Base-by-base conservation (phyloP, 73 alveolate genomes). In the Tetrahymena thermophila region DNA sequence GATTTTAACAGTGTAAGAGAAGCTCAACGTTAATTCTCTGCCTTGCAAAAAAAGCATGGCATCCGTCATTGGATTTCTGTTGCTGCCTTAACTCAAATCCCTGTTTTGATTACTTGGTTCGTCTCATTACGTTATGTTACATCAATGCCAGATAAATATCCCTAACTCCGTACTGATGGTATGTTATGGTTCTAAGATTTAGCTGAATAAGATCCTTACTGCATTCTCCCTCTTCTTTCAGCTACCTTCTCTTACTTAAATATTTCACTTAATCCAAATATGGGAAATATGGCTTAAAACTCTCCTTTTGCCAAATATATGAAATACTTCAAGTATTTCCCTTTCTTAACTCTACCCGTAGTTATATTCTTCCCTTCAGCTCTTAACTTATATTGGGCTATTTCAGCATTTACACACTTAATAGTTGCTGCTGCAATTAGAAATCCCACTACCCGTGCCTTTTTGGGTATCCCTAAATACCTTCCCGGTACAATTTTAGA, bases 331-430 rank as follows among this genome's bases (percentile, higher is more conserved):
- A 97, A 95, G 55, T 93, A 97, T 84, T 43, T 97, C 37, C 98
- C 99, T 40, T 94, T 98, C 37, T 42, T 97, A 28, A 94, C 99
- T 19, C 96, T 98, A 28, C 99, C 99, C 35, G 96, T 98, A 43
- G 97, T 98, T 97, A 97, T 96, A 95, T 97, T 98, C 35, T 98
- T 98, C 97, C 99, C 99, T n/a, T 97, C 98, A 35, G 98, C 99
- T 13, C 95, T 98, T 55, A 98, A 97, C 85, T 55, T 98, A 11
- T 97, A 98, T 96, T 98, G 99, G 99, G 96, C 96, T 84, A 93
- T 97, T 11, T 93, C 98, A 25, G 96, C 98, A 1, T 34, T 96
- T 21, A 94, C 96, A 85, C 98, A 98, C 28, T 85, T 98, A 85
- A 58, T 94, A 16, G 95, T 97, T 25, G 85, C 96, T 37, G 96